A percentile compares a stretch with the other conserved stretches of the same genome.
Conservation (phyloP, 2,329 filamentous ascomycete species). For the Botrytis hyacinthi region DNA sequence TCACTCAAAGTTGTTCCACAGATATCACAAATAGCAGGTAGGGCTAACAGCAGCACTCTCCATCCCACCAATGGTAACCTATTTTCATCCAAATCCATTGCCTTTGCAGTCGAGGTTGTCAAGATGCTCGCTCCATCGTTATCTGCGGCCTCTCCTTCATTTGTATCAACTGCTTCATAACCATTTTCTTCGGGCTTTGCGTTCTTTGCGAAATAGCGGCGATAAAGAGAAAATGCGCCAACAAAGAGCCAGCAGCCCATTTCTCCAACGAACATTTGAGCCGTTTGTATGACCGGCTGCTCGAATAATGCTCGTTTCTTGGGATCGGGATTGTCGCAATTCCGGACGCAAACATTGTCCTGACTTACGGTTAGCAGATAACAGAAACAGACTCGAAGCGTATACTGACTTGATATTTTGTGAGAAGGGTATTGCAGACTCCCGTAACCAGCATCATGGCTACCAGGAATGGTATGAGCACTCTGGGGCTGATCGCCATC, state of each 20-base stretch:
- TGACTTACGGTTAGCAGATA: slow-evolving; percentile 39
- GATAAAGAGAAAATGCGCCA: slow-evolving; percentile 64
- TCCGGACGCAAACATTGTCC: slow-evolving; percentile 95
- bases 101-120: slow-evolving; percentile 50
- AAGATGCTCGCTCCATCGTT: slow-evolving; percentile 45
- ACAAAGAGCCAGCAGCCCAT: slow-evolving; percentile 95
- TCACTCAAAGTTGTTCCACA: slow-evolving; percentile 69
- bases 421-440: slow-evolving; percentile 94
- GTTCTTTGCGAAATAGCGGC: slow-evolving; percentile 50
- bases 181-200: slow-evolving; percentile 48
- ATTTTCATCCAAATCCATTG: slow-evolving; percentile 53
- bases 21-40: slow-evolving; percentile 92
- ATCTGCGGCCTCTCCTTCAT: slow-evolving; percentile 37
- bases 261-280: slow-evolving; percentile 98
- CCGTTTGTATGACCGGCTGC: slow-evolving; percentile 92
- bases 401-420: slow-evolving; percentile 80
- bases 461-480: slow-evolving; percentile 77
- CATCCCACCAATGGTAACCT: slow-evolving; percentile 63
- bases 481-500: slow-evolving; percentile 18
- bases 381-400: neutral
- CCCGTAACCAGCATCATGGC: slow-evolving; percentile 96
- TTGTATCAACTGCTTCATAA: slow-evolving; percentile 63
- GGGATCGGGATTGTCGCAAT: slow-evolving; percentile 73
- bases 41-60: slow-evolving; percentile 70
- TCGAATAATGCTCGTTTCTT: slow-evolving; percentile 74